phyloP scores from a whole-genome alignment of 768 basidiomycete species.

The Tricholoma terreum region DNA sequence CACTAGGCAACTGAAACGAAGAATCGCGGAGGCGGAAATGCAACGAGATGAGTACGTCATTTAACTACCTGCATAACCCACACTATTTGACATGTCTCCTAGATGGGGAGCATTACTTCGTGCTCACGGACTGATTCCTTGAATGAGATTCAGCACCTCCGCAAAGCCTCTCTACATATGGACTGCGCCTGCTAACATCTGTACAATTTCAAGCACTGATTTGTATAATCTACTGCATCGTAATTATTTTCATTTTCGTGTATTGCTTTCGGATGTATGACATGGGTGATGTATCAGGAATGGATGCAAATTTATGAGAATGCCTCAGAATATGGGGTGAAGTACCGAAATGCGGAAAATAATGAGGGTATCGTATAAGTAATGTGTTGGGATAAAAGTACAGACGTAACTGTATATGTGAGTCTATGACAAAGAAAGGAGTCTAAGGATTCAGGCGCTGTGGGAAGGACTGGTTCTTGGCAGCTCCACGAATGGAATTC shows the following conservation, averaged over 20 bases:
- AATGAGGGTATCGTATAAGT: constrained; percentile 17
- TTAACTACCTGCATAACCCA: constrained; percentile 1
- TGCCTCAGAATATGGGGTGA: constrained; percentile 1
- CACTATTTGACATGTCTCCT: constrained; percentile 13
- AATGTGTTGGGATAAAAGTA: constrained; percentile 13
- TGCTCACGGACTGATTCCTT: constrained; percentile 43
- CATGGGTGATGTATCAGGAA: neutral
- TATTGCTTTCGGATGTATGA: neutral
- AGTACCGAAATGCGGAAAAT: too few relatives aligned
- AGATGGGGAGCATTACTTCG: constrained; percentile 70
- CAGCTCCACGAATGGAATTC: constrained; percentile 17
- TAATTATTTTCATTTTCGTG: constrained; percentile 6
- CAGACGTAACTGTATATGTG: constrained; percentile 7
- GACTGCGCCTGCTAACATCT: constrained; percentile 13
- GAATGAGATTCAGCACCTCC: constrained; percentile 6
- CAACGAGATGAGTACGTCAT: constrained; percentile 75
- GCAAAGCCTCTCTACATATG: constrained; percentile 3
- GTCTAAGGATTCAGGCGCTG: constrained; percentile 29
- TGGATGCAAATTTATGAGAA: neutral
- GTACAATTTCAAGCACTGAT: constrained; percentile 12
- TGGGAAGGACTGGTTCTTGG: constrained; percentile 34
- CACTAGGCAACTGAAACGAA: constrained; percentile 64
- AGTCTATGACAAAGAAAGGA: constrained; percentile 6
- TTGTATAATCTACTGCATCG: constrained; percentile 8
- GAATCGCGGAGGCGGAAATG: constrained; percentile 64